Conservation (phyloP, 495 filamentous ascomycete genomes). For the Aspergillus cristatus region DNA sequence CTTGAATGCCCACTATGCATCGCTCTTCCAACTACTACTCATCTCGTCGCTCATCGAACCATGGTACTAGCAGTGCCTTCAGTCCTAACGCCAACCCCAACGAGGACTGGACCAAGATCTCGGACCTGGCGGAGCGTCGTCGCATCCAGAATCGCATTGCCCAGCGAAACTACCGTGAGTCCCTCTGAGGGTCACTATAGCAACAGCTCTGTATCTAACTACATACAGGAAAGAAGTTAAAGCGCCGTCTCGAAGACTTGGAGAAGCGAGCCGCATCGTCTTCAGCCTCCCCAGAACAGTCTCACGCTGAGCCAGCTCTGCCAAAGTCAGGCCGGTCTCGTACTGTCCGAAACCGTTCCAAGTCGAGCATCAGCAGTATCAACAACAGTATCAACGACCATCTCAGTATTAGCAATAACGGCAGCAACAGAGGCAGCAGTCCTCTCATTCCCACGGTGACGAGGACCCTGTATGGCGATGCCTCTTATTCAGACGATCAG, state of each 20-base stretch:
- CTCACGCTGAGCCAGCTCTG: constrained; percentile 42
- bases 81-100: constrained; percentile 93
- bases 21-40: constrained; percentile 26
- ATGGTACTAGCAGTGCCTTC: constrained; percentile 90
- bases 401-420: too few species aligned
- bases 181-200: not conserved
- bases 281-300: constrained; percentile 61
- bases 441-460: constrained; percentile 18
- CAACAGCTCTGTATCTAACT: not conserved
- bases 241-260: constrained; percentile 92
- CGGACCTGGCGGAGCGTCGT: constrained; percentile 86
- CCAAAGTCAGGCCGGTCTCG: constrained; percentile 40
- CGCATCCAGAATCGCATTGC: constrained; percentile 97
- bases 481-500: constrained; percentile 21
- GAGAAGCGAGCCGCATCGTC: constrained; percentile 83
- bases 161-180: constrained; percentile 94
- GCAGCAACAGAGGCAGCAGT: too few species aligned
- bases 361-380: constrained; percentile 33
- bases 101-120: constrained; percentile 99
- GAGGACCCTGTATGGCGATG: too few species aligned
- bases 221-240: constrained; percentile 86
- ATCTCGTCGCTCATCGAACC: constrained; percentile 41
- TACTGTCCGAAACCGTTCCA: constrained; percentile 33
- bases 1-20: constrained; percentile 33
- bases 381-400: constrained; percentile 8